Evolutionary conservation across 257 asterid genomes (phyloP).

Genomic region (Ophiorrhiza pumila): DNA sequence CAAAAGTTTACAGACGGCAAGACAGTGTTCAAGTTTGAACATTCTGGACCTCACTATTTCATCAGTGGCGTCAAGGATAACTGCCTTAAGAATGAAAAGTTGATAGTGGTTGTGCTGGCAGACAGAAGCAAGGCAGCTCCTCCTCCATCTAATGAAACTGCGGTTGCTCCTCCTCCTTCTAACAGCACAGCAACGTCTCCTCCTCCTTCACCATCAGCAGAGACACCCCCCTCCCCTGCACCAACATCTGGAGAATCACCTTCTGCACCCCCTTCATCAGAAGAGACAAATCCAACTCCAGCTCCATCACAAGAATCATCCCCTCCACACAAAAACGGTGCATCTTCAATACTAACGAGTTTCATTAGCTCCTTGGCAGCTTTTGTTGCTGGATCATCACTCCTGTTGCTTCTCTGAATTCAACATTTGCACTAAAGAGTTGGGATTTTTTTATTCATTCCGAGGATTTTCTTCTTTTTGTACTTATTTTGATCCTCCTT

Average conservation of each 20-base stretch:
- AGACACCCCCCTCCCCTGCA: slow-evolving; percentile 42
- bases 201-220: slow-evolving; percentile 37
- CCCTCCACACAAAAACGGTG: slow-evolving; percentile 48
- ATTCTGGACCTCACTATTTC: slow-evolving; percentile 70
- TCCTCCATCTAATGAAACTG: slow-evolving; percentile 25
- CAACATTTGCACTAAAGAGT: slow-evolving; percentile 19
- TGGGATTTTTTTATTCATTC: slow-evolving; percentile 6
- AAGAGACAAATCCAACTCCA: slow-evolving; percentile 35
- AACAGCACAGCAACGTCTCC: slow-evolving; percentile 5
- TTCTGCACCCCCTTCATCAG: slow-evolving; percentile 34
- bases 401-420: slow-evolving; percentile 37
- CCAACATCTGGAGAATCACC: slow-evolving; percentile 36
- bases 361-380: slow-evolving; percentile 40
- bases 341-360: slow-evolving; percentile 22
- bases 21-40: slow-evolving; percentile 37
- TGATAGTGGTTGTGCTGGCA: slow-evolving; percentile 63
- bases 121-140: slow-evolving; percentile 40
- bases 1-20: slow-evolving; percentile 54
- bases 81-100: slow-evolving; percentile 66
- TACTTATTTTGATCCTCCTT: background rate
- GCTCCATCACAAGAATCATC: slow-evolving; percentile 54
- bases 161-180: slow-evolving; percentile 37
- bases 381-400: slow-evolving; percentile 39
- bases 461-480: slow-evolving; percentile 1
- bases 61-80: slow-evolving; percentile 66